Evolutionary conservation across 768 basidiomycete species (phyloP), one percentile per base, ranked within the genome.

Genomic region (Mrakia hoshinonis): DNA sequence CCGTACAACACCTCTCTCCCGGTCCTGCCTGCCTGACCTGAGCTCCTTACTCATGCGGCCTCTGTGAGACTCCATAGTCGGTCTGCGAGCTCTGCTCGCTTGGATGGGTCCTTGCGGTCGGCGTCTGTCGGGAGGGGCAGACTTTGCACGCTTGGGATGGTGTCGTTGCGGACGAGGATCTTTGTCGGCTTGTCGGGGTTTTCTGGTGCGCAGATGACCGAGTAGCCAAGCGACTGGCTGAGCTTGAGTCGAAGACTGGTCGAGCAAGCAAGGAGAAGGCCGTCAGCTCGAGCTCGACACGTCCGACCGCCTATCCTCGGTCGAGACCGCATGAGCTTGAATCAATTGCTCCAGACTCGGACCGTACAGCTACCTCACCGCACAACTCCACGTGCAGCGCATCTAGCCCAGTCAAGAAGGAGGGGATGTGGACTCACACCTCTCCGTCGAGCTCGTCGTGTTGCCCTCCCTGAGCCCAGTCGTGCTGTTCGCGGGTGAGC

Each of bases 101-200:
- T 68, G 18, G 18, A 11, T 22, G 64, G 29, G n/a, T 48, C 64
- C 49, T 48, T 5, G 11, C 46, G n/a, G 51, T 58, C 67, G 18
- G 39, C 67, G 4, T 31, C 52, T n/a, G 55, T 20, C 1, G 38
- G 54, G 4, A 68, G 29, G 12, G 55, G 29, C 13, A 68, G 39
- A 18, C 54, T 55, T 26, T 55, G 54, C 18, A 68, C 58, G 67
- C 60, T 68, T n/a, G 67, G 46, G 20, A 54, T n/a, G 52, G 52
- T 54, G 39, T 68, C 67, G 58, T 68, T 68, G 38, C 67, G 67
- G 39, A 61, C 55, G 55, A 68, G 67, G 39, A 68, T 68, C 55
- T 68, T 68, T 38, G 26, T 34, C 4, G 67, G 67, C n/a, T 43
- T 51, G n/a, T 18, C 7, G 24, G 67, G 36, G 26, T 31, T 24